phyloP scores from a whole-genome alignment of 192 early-diverging fungal genomes.

The Backusella tarrabulga region DNA sequence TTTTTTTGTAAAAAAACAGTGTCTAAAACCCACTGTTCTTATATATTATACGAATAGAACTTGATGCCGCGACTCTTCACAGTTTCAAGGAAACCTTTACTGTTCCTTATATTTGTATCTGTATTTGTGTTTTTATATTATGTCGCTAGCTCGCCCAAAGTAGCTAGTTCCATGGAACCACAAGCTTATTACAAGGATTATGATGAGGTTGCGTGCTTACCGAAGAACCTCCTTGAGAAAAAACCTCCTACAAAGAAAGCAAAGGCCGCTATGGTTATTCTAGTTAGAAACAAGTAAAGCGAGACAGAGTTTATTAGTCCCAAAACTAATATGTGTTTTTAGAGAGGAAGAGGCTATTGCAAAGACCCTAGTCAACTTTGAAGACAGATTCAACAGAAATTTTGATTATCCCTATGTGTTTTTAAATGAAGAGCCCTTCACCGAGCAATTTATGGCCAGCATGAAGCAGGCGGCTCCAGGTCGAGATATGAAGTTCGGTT shows the following conservation, averaged over 20 bases:
- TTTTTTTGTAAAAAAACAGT: background rate
- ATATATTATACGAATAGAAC: background rate
- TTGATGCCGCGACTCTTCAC: slow-evolving; percentile 9
- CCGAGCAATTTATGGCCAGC: slow-evolving; percentile 61
- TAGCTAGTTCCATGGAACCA: slow-evolving; percentile 30
- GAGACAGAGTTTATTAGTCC: background rate
- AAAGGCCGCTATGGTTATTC: slow-evolving; percentile 59
- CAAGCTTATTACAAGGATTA: slow-evolving; percentile 35
- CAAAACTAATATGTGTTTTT: background rate
- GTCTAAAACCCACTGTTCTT: background rate
- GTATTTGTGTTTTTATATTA: slow-evolving; percentile 32
- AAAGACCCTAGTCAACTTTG: slow-evolving; percentile 54
- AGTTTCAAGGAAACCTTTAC: slow-evolving; percentile 32
- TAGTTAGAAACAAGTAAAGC: slow-evolving; percentile 60
- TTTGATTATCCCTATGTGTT: slow-evolving; percentile 85
- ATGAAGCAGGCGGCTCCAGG: slow-evolving; percentile 46
- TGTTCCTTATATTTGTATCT: slow-evolving; percentile 24
- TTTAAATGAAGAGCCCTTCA: slow-evolving; percentile 72
- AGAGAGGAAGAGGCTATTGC: slow-evolving; percentile 57
- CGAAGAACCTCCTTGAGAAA: slow-evolving; percentile 23
- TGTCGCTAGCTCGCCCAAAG: slow-evolving; percentile 25
- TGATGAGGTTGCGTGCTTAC: slow-evolving; percentile 36
- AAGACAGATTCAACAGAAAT: slow-evolving; percentile 70
- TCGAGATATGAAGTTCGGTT: slow-evolving; percentile 65
- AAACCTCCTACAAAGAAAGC: slow-evolving; percentile 36